Evolutionary conservation across 257 asterid genomes (phyloP).

Genomic region (Cynanchum wilfordii): DNA sequence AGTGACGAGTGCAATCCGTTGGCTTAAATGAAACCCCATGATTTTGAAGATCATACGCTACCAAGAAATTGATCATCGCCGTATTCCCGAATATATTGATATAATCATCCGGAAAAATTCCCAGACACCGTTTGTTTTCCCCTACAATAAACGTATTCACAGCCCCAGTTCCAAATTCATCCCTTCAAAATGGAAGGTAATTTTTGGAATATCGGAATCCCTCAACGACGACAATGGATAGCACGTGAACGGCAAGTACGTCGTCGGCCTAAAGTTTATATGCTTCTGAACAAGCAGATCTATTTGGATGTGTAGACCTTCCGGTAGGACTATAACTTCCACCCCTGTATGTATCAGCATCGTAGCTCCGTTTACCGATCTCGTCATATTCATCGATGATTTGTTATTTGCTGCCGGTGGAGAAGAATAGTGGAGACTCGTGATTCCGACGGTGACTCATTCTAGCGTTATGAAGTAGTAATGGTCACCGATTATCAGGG

Average conservation of each 20-base stretch:
- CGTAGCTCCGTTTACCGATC: no score
- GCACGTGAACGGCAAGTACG: background rate
- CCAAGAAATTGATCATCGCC: no score
- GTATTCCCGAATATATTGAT: background rate
- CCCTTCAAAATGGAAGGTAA: background rate
- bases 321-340: background rate
- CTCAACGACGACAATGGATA: background rate
- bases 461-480: background rate
- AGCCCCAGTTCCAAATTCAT: background rate
- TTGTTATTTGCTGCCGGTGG: no score
- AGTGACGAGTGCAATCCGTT: no score
- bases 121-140: background rate
- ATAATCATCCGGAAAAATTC: background rate
- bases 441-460: background rate
- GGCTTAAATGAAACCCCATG: no score
- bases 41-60: no score
- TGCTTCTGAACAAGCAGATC: background rate
- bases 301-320: background rate
- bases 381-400: no score
- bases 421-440: no score
- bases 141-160: background rate
- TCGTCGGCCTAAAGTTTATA: background rate
- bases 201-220: background rate
- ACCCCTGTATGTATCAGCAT: background rate
- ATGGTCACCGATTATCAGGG: slow-evolving; percentile 3